Evolutionary conservation across 2,329 filamentous ascomycete genomes (phyloP), one percentile per base, ranked within the genome.

Genomic region (Teratosphaeria epicoccoides): DNA sequence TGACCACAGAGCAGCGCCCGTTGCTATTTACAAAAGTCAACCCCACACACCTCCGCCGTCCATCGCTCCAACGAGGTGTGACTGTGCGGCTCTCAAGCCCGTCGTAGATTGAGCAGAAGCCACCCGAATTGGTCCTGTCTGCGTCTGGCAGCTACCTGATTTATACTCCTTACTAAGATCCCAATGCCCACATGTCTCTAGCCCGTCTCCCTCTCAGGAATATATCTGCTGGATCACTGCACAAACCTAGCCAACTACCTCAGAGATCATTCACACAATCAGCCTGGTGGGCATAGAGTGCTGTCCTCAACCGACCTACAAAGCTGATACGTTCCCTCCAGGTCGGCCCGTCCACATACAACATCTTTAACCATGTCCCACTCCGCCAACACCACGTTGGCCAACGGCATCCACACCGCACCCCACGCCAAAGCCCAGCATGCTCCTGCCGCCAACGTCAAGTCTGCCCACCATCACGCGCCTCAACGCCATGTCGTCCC

Each of bases 391-490:
- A 7, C 26, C 14, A 40, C 33, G 5, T 20, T 40, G 14, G 33
- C 33, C 14, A 20, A 33, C 40, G 23, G 24, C 37, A 23, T 24
- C 43, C 24, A 20, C 24, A 20, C 26, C 24, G 12, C 49, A 4
- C 9, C 49, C 22, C 7, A 28, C 17, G 20, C 26, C 28, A 49
- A 43, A 14, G 20, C 22, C 1, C 33, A 40, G 7, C 33, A 22
- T 40, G 14, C 33, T 17, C 59, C 68, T 23, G 59, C 60, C 43
- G 62, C 65, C 47, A 66, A 68, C 63, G 57, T 70, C 60, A 66
- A 66, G 57, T 57, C 61, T 57, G 58, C 57, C 25, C 63, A 64
- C 53, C 60, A 61, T 55, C 55, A 57, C 29, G 49, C 61, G 56
- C 58, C 65, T 33, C 55, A 66, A 49, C 64, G 71, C 57, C 49